A percentile compares a stretch with the other conserved stretches of the same genome.
These are phyloP conservation scores for Cucurbitaria berberidis DNA, from an alignment of 2,329 filamentous ascomycete genomes.

Conservation along the genomic window DNA sequence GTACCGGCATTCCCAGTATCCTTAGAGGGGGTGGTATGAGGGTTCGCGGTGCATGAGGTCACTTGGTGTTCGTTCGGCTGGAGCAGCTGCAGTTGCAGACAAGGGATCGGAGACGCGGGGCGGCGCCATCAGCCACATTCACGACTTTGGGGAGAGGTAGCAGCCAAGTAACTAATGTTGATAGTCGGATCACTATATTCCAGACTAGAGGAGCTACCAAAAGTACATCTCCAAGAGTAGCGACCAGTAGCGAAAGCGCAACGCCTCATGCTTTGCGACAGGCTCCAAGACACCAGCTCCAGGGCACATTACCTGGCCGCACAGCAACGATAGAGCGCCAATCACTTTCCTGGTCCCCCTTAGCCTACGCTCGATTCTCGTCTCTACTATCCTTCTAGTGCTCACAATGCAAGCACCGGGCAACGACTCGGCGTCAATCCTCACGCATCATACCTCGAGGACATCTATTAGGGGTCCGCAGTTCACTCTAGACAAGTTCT, in stretches of 20 bases:
- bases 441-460: constrained; percentile 50
- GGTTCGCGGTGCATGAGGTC: constrained; percentile 23
- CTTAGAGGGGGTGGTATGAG: background rate
- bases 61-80: constrained; percentile 16
- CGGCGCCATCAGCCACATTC: constrained; percentile 37
- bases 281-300: constrained; percentile 17
- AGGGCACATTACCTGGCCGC: constrained; percentile 20
- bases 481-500: constrained; percentile 82
- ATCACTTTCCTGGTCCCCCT: constrained; percentile 4
- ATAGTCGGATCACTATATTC: background rate
- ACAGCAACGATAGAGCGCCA: constrained; percentile 14
- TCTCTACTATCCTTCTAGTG: background rate
- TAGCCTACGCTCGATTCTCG: background rate
- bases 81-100: constrained; percentile 16
- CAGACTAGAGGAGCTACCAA: background rate
- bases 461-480: constrained; percentile 59
- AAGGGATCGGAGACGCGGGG: constrained; percentile 28
- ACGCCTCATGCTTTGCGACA: constrained; percentile 19
- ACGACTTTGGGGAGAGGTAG: constrained; percentile 3
- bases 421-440: constrained; percentile 52
- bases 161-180: background rate
- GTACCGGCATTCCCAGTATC: background rate
- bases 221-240: background rate
- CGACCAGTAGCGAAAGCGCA: background rate
- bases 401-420: constrained; percentile 43